These are phyloP conservation scores for Emergomyces orientalis DNA, from an alignment of 2,329 filamentous ascomycete species.

Conservation along the genomic window DNA sequence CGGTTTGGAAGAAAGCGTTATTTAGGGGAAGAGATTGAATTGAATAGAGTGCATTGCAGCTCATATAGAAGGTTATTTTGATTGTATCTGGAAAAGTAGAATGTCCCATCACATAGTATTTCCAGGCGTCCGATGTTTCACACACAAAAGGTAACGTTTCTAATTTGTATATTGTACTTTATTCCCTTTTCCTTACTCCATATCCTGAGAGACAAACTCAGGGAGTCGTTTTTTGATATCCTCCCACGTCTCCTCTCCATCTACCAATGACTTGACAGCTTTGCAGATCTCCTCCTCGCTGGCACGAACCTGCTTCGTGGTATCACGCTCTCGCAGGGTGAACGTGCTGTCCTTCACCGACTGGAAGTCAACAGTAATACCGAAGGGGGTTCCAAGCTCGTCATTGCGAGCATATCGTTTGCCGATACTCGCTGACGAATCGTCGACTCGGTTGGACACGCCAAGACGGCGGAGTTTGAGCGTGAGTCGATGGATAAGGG, in stretches of 20 bases:
- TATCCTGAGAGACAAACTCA: conserved; percentile 68
- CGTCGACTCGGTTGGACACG: conserved; percentile 77
- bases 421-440: conserved; percentile 83
- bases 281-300: conserved; percentile 69
- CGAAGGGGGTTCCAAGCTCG: conserved; percentile 87
- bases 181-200: conserved; percentile 31
- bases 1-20: background rate
- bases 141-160: background rate
- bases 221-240: conserved; percentile 71
- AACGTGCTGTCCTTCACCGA: conserved; percentile 77
- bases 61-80: background rate
- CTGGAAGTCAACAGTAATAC: conserved; percentile 93
- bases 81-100: background rate
- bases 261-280: conserved; percentile 57
- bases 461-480: conserved; percentile 65
- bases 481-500: conserved; percentile 64
- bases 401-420: conserved; percentile 94
- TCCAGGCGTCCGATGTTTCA: background rate
- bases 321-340: conserved; percentile 83
- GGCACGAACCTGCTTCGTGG: conserved; percentile 80
- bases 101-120: background rate
- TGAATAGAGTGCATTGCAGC: background rate
- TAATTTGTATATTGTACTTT: background rate
- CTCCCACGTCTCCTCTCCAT: conserved; percentile 55
- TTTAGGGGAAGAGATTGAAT: background rate